Conservation (phyloP, 1,284 basidiomycete species). For the Amylostereum chailletii region DNA sequence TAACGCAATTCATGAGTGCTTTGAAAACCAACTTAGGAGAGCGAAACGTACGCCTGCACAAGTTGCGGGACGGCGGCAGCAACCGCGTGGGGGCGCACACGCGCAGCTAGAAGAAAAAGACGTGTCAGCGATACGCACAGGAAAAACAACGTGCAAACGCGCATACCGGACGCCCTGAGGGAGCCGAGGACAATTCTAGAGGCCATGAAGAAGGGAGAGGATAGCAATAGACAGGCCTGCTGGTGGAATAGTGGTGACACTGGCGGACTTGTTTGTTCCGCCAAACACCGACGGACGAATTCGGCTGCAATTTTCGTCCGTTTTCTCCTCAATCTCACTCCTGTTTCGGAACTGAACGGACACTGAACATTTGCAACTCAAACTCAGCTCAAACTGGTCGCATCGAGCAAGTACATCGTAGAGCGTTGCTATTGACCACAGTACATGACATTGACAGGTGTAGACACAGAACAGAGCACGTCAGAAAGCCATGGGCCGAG, state of each 20-base stretch:
- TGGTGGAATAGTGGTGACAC: too few species aligned
- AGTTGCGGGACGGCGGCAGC: slow-evolving; percentile 43
- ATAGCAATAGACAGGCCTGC: too few species aligned
- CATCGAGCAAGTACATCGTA: too few species aligned
- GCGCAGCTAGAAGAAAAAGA: slow-evolving; percentile 14
- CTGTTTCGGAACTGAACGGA: too few species aligned
- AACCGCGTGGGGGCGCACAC: slow-evolving; percentile 45
- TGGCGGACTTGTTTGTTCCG: too few species aligned
- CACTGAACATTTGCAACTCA: too few species aligned
- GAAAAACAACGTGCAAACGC: not conserved
- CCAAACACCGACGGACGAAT: too few species aligned
- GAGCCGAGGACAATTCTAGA: slow-evolving; percentile 64
- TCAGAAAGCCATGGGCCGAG: not conserved
- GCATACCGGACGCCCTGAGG: slow-evolving; percentile 52
- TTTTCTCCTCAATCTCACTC: too few species aligned
- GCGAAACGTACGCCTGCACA: slow-evolving; percentile 45
- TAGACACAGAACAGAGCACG: not conserved
- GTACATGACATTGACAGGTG: too few species aligned
- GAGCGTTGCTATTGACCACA: too few species aligned
- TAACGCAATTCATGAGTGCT: not conserved
- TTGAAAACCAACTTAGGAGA: slow-evolving; percentile 1
- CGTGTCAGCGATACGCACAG: not conserved
- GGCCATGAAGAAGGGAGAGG: slow-evolving; percentile 35
- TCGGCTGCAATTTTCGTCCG: too few species aligned
- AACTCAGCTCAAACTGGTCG: too few species aligned